Base-by-base conservation (phyloP, 345 rosid genomes). In the Salix caprea region DNA sequence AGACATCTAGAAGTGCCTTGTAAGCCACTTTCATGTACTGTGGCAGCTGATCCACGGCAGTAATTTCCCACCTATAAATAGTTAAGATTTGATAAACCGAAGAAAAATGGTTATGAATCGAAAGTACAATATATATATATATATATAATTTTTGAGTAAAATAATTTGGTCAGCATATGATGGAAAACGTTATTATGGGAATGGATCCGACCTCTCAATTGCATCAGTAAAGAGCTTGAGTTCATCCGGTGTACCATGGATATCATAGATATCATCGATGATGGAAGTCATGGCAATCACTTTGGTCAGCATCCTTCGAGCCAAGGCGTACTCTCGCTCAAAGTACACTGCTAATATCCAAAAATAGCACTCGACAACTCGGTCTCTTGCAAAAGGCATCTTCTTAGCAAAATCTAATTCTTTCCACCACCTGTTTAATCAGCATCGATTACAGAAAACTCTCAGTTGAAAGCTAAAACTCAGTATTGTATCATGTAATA, bases 351-450 rank as follows among this genome's bases (percentile, higher is more conserved):
- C 75, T 30, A 77, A 18, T 7, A 62, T 68, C 84, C 86, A 83
- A 34, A 80, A 71, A 7, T 75, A 84, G 15, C 77, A 10, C 46
- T 84, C 86, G 0, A 72, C 73, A 2, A 80, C 4, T 37, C 82
- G 78, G 60, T 84, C 79, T 52, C 84, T 65, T 32, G 82, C 78
- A 75, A 70, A 80, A 1, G 82, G 76, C n/a, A 84, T 67, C 50
- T 81, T 81, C 2, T 10, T 78, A 0, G 42, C 2, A 36, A 78
- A 54, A 48, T 84, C 82, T 39, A 84, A 54, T 19, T 48, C 72
- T 70, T 65, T 78, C 82, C 79, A 81, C 84, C 82, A 84, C 76
- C 87, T 82, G 24, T 0, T 44, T 78, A 32, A 44, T 44, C 50
- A 44, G 5, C 10, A 54, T 3, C 1, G 50, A 1, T 7, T 19